Evolutionary conservation across 2,329 filamentous ascomycete genomes (phyloP), one percentile per base, ranked within the genome.

Genomic region (Coniochaeta sp.): DNA sequence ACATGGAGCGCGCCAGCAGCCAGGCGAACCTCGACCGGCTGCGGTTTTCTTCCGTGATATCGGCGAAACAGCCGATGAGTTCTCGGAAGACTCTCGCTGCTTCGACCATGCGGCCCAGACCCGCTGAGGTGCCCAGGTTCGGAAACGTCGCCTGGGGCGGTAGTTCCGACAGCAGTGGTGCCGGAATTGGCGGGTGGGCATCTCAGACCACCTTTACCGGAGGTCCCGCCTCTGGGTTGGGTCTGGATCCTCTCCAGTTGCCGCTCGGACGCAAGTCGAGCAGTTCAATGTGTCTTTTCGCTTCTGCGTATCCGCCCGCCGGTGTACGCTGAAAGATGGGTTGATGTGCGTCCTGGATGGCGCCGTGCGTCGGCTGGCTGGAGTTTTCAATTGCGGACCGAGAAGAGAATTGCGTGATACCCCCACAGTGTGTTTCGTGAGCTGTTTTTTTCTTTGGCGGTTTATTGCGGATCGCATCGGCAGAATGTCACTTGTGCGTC

Each of bases 1-100:
- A 88, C 67, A 89, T 89, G 83, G 80, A 83, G 69, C 79, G 85
- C 55, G 85, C 85, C 7, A 83, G 67, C 31, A 59, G 58, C 56
- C 66, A 70, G 56, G 65, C 65, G 3, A 55, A 62, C 31, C 60
- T 62, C 56, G 62, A 64, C 63, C 54, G 61, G 59, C 28, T 67
- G 63, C 54, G 34, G 7, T 22, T 34, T 2, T n/a, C 6, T 5
- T 34, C 34, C 28, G n/a, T 12, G 17, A 17, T 58, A 28, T 50
- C 24, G 47, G 60, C 44, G 62, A 62, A 63, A 68, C 62, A 64
- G 73, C 67, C 26, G 14, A 55, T 9, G 50, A 33, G 50, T 8
- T 6, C 50, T 17, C 14, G 16, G 24, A 55, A n/a, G 16, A 33
- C 31, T 12, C 9, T 12, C 16, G 8, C 31, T 52, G 26, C 6